A percentile compares a stretch with the other conserved stretches of the same genome.
Evolutionary conservation across 2,329 filamentous ascomycete genomes (phyloP).

Genomic region (Phaeosphaeria sp.): DNA sequence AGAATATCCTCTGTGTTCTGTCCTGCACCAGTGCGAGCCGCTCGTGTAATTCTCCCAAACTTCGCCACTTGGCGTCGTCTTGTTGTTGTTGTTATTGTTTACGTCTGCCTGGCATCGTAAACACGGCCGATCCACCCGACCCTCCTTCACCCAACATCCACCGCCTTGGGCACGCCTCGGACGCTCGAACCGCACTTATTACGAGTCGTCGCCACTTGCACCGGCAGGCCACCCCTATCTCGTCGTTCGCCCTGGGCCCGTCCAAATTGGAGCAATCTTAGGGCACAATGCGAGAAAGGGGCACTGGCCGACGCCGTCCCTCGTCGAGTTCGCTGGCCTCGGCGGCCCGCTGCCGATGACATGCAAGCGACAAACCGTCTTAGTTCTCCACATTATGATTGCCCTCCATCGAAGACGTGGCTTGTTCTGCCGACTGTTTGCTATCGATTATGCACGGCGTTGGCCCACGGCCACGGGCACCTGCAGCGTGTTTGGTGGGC

Average conservation of each 20-base stretch:
- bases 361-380: constrained; percentile 22
- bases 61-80: background rate
- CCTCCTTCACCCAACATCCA: constrained; percentile 12
- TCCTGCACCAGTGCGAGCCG: constrained; percentile 1
- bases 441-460: constrained; percentile 2
- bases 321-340: constrained; percentile 17
- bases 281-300: constrained; percentile 30
- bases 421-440: constrained; percentile 24
- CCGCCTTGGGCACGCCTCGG: constrained; percentile 10
- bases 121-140: background rate
- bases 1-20: background rate
- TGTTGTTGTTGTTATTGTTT: background rate
- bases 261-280: constrained; percentile 30
- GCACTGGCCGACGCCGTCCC: constrained; percentile 12
- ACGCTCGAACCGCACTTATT: constrained; percentile 12
- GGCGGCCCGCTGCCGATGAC: constrained; percentile 26
- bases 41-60: background rate
- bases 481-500: background rate
- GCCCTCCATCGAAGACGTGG: constrained; percentile 21
- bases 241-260: background rate
- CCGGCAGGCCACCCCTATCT: constrained; percentile 15
- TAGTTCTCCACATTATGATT: constrained; percentile 44
- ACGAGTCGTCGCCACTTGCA: constrained; percentile 6
- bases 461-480: background rate
- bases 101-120: background rate